Evolutionary conservation across 1,139 yeast genomes (phyloP).

Genomic region (Suhomyces coccinellae): DNA sequence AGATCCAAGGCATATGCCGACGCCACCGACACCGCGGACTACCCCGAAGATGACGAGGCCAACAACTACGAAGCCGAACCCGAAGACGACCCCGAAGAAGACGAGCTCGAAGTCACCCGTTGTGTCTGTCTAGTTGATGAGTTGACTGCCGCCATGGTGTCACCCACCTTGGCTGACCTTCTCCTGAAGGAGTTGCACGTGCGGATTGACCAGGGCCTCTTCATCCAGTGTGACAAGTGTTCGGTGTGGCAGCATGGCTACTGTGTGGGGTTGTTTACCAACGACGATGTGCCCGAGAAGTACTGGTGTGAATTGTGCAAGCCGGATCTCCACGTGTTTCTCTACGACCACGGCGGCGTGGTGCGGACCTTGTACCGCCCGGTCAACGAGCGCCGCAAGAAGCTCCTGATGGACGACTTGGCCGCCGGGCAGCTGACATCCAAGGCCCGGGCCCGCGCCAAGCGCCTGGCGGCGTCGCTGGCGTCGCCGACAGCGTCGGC

Average conservation of each 20-base stretch:
- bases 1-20: constrained; percentile 24
- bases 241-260: constrained; percentile 97
- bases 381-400: constrained; percentile 47
- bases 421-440: constrained; percentile 18
- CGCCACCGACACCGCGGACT: constrained; percentile 15
- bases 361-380: constrained; percentile 50
- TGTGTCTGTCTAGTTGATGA: constrained; percentile 86
- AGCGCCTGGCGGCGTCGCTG: constrained; percentile 13
- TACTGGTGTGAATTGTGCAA: constrained; percentile 92
- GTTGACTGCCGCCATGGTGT: constrained; percentile 42
- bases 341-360: constrained; percentile 34
- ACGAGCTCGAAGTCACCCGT: constrained; percentile 71
- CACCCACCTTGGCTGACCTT: constrained; percentile 41
- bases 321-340: constrained; percentile 71
- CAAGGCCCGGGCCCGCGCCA: constrained; percentile 17
- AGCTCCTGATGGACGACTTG: constrained; percentile 33
- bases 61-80: constrained; percentile 27
- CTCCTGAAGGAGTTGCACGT: constrained; percentile 57
- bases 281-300: constrained; percentile 81
- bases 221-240: constrained; percentile 89
- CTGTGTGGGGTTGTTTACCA: constrained; percentile 81
- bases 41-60: constrained; percentile 23
- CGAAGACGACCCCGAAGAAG: constrained; percentile 40
- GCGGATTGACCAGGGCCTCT: constrained; percentile 72
- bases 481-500: constrained; percentile 18